A percentile compares a stretch with the other conserved stretches of the same genome.
phyloP scores from a whole-genome alignment of 2,329 filamentous ascomycete species.

The Stemphylium lycopersici region DNA sequence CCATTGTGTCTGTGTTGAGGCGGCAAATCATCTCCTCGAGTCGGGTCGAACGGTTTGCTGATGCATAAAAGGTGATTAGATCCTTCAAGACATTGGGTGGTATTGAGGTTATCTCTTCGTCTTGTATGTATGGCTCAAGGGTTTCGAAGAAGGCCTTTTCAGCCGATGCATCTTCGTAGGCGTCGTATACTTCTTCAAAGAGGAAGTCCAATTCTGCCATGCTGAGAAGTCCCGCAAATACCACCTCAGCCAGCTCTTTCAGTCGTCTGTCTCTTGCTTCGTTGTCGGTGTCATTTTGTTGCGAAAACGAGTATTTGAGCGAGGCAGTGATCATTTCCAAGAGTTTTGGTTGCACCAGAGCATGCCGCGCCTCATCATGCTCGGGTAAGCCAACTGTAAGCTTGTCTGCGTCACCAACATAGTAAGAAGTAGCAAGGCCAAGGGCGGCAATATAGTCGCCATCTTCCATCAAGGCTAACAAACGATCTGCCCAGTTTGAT shows the following conservation, averaged over 20 bases:
- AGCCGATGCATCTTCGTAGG: constrained; percentile 78
- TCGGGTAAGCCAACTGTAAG: constrained; percentile 92
- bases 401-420: constrained; percentile 88
- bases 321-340: constrained; percentile 94
- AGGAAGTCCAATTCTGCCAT: constrained; percentile 82
- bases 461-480: constrained; percentile 92
- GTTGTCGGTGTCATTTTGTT: constrained; percentile 57
- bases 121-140: constrained; percentile 85
- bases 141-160: constrained; percentile 84
- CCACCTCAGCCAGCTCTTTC: constrained; percentile 78
- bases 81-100: constrained; percentile 87
- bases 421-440: constrained; percentile 87
- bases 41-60: constrained; percentile 73
- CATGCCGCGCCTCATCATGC: constrained; percentile 74
- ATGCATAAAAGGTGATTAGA: constrained; percentile 80
- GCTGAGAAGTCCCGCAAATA: constrained; percentile 80
- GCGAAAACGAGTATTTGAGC: constrained; percentile 83
- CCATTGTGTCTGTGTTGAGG: constrained; percentile 86
- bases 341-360: constrained; percentile 84
- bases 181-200: constrained; percentile 89
- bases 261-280: constrained; percentile 66
- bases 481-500: constrained; percentile 95
- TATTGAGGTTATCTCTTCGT: constrained; percentile 73
- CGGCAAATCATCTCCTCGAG: constrained; percentile 95
- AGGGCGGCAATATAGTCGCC: constrained; percentile 97